These are phyloP conservation scores for Thielaviopsis musarum DNA, from an alignment of 2,329 filamentous ascomycete genomes.

Conservation along the genomic window DNA sequence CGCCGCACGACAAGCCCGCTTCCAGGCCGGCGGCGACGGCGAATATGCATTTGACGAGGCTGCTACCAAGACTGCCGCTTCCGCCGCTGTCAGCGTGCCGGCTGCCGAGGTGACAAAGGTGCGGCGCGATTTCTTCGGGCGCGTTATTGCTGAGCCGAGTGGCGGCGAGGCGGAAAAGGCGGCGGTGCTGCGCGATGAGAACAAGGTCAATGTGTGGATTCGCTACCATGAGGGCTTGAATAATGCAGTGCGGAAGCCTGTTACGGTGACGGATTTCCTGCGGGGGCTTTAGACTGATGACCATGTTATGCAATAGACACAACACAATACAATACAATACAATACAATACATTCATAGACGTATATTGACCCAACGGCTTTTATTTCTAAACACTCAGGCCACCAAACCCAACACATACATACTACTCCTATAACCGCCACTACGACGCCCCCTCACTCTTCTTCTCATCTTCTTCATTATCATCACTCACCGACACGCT, in stretches of 20 bases:
- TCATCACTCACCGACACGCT: conserved; percentile 4
- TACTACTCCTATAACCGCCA: too few relatives aligned
- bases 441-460: not conserved
- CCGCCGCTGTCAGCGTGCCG: not conserved
- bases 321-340: not conserved
- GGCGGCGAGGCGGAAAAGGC: conserved; percentile 19
- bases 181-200: conserved; percentile 22
- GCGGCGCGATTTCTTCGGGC: conserved; percentile 76
- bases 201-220: conserved; percentile 57
- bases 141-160: conserved; percentile 37
- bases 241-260: conserved; percentile 80
- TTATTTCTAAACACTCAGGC: too few relatives aligned
- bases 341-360: not conserved
- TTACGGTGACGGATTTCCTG: conserved; percentile 66
- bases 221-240: conserved; percentile 81
- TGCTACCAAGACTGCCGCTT: conserved; percentile 11
- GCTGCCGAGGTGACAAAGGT: conserved; percentile 23
- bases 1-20: conserved; percentile 47
- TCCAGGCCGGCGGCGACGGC: conserved; percentile 32
- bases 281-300: conserved; percentile 33
- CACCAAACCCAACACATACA: too few relatives aligned
- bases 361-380: too few relatives aligned
- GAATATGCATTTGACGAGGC: conserved; percentile 24
- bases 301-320: not conserved
- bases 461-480: not conserved